Percentiles rank a stretch among this genome's conserved stretches.
These are phyloP conservation scores for Fragaria iinumae DNA, from an alignment of 306 rosid species.

Conservation along the genomic window DNA sequence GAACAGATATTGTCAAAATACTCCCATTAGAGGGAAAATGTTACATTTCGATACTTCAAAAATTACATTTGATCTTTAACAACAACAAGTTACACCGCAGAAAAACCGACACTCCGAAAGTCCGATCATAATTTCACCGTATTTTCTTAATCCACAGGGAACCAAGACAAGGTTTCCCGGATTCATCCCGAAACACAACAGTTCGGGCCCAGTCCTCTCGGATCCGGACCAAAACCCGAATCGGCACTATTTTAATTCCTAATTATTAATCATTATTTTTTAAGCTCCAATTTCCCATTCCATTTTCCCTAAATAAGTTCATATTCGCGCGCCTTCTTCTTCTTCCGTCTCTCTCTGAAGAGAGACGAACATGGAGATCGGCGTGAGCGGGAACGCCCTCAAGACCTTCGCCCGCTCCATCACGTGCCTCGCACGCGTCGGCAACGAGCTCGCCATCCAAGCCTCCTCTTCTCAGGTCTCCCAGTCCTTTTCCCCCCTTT, in stretches of 20 bases:
- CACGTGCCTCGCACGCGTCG: slow-evolving; percentile 88
- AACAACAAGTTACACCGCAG: too few relatives aligned
- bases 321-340: slow-evolving; percentile 11
- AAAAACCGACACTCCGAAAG: too few relatives aligned
- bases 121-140: too few relatives aligned
- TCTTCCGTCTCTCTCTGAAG: neutral
- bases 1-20: too few relatives aligned
- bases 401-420: slow-evolving; percentile 82
- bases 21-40: too few relatives aligned
- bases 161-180: too few relatives aligned
- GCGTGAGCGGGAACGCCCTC: slow-evolving; percentile 67
- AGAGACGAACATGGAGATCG: slow-evolving; percentile 53
- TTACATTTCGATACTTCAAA: too few relatives aligned
- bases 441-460: slow-evolving; percentile 81
- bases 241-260: neutral
- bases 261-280: neutral
- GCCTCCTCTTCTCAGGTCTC: slow-evolving; percentile 78
- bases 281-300: neutral
- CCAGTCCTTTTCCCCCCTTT: neutral
- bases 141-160: too few relatives aligned
- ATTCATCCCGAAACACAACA: too few relatives aligned
- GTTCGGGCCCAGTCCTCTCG: neutral
- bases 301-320: neutral
- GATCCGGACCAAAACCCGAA: neutral
- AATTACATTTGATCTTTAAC: too few relatives aligned